Percentiles rank a stretch among this genome's conserved stretches.
Conservation (phyloP, 768 basidiomycete species). For the Psilocybe azurescens region DNA sequence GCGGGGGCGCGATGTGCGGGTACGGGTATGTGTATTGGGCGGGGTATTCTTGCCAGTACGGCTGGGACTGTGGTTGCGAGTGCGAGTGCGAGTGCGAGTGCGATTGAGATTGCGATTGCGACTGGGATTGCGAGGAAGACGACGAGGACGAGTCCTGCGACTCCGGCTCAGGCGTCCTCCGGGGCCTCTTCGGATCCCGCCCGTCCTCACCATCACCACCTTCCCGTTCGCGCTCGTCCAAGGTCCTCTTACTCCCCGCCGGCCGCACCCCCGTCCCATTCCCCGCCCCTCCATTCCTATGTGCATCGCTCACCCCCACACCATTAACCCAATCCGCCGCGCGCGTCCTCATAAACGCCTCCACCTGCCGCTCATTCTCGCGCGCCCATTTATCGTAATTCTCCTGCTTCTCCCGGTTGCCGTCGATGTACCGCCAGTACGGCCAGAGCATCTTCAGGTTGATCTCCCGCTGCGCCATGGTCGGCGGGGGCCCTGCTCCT, state of each 20-base stretch:
- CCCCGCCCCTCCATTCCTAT: too few relatives aligned
- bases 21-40: neutral
- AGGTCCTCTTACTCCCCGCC: neutral
- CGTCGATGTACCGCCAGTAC: neutral
- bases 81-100: neutral
- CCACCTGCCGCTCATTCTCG: neutral
- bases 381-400: neutral
- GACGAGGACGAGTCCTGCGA: neutral
- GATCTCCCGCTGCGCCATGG: too few relatives aligned
- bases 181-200: conserved; percentile 13
- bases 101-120: neutral
- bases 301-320: too few relatives aligned
- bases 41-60: too few relatives aligned
- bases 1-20: conserved; percentile 19
- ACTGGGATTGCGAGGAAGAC: neutral
- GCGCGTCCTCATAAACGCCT: neutral
- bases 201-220: conserved; percentile 1
- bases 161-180: conserved; percentile 12
- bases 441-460: neutral
- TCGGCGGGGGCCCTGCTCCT: neutral
- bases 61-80: neutral
- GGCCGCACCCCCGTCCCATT: neutral
- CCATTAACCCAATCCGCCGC: neutral
- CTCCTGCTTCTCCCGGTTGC: neutral
- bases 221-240: neutral